These are phyloP conservation scores for Carex pumila DNA, from an alignment of 176 grass and related monocot genomes.

Conservation along the genomic window DNA sequence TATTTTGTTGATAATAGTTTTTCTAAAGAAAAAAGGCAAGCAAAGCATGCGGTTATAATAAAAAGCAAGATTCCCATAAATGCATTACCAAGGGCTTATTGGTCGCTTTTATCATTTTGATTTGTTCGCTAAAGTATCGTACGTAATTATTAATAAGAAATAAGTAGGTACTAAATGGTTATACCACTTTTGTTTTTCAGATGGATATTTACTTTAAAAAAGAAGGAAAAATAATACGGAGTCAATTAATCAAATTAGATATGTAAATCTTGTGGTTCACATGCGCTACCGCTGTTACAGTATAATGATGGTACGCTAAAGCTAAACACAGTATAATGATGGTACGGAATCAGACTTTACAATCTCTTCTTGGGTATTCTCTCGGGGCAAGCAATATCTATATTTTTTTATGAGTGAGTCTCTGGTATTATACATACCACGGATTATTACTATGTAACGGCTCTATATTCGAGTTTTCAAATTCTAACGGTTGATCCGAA, in stretches of 20 bases:
- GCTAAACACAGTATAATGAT: background rate
- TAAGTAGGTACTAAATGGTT: background rate
- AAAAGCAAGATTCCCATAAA: conserved; percentile 23
- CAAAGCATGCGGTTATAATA: conserved; percentile 23
- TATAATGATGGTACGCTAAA: background rate
- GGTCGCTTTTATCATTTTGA: conserved; percentile 5
- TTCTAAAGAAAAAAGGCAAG: background rate
- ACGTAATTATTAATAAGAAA: background rate
- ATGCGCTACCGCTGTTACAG: background rate
- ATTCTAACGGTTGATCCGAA: too few relatives aligned
- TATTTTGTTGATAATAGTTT: conserved; percentile 9
- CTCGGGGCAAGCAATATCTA: too few relatives aligned
- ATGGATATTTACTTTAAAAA: background rate
- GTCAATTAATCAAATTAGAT: background rate
- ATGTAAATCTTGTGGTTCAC: too few relatives aligned
- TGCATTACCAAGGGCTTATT: background rate
- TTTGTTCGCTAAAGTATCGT: background rate
- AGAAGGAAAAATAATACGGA: background rate
- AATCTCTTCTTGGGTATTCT: too few relatives aligned
- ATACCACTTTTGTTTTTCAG: background rate
- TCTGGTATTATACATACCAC: too few relatives aligned
- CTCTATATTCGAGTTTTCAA: too few relatives aligned
- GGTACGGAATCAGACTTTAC: background rate
- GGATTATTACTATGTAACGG: too few relatives aligned
- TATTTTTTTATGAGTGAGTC: too few relatives aligned